Evolutionary conservation across 306 rosid genomes (phyloP), one percentile per base, ranked within the genome.

Genomic region (Begonia loranthoides): DNA sequence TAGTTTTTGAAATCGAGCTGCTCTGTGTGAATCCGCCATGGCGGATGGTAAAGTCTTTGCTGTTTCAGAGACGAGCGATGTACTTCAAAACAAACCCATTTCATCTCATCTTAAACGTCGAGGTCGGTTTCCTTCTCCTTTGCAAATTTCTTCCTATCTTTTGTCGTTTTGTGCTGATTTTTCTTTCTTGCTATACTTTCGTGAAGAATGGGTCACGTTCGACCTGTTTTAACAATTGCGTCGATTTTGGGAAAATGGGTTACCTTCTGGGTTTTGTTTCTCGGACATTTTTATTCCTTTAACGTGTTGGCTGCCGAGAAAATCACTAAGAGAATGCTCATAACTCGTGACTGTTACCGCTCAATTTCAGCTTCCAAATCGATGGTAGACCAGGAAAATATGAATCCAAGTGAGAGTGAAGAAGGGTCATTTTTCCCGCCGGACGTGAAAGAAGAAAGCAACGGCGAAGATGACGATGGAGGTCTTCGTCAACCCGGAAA

Each of bases 401-500:
- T 49, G 47, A 43, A 43, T 43, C n/a, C 47, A 14, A 41, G 62
- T 39, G 70, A 65, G 19, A 67, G 68, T 50, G 75, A 69, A 19
- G 82, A 70, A 3, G 68, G 70, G 56, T 47, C 79, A 33, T 76
- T 76, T 54, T 68, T 85, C 51, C 80, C 68, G 21, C 61, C 57
- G 1, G 48, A 69, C 13, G 80, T 69, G 17, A 79, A 79, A 61
- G 87, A 82, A 56, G 76, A 61, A 34, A 61, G 59, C 13, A 78
- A 78, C 53, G 95, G 77, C 0, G 93, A 77, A 12, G 75, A 66
- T 33, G 88, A 87, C 2, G 73, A 64, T 3, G 62, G 73, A 15
- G 62, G 70, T 22, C 69, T 64, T 38, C 79, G 75, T 24, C 93
- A 69, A 50, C 73, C 77, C 6, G 89, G 84, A 11, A 87, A 87